phyloP scores from a whole-genome alignment of 805 yeast genomes.

The Grigorovia transvaalensis region DNA sequence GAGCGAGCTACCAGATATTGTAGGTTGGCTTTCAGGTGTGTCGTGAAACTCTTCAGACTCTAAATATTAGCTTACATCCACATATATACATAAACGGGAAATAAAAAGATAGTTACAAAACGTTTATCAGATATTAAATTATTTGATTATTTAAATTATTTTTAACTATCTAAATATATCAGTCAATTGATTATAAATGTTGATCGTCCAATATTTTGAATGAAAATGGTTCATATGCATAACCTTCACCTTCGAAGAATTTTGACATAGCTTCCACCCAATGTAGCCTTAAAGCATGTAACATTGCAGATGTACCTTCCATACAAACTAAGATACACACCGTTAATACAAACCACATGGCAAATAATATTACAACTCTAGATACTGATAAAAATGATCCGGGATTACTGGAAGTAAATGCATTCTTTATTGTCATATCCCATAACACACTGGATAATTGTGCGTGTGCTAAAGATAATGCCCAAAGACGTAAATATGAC shows the following conservation, averaged over 20 bases:
- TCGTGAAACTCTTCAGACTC: too few species aligned
- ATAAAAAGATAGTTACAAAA: too few species aligned
- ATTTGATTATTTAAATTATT: not conserved
- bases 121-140: not conserved
- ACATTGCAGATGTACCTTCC: slow-evolving; percentile 99
- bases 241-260: slow-evolving; percentile 95
- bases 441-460: slow-evolving; percentile 91
- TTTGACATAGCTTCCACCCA: slow-evolving; percentile 99
- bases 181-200: too few species aligned
- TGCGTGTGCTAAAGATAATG: slow-evolving; percentile 91
- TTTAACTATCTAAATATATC: not conserved
- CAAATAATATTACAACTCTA: slow-evolving; percentile 72
- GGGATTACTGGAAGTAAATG: slow-evolving; percentile 45
- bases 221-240: slow-evolving; percentile 79
- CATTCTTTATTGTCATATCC: slow-evolving; percentile 84
- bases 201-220: slow-evolving; percentile 30
- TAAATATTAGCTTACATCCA: too few species aligned
- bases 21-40: too few species aligned
- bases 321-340: slow-evolving; percentile 84
- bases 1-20: not conserved
- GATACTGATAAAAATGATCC: slow-evolving; percentile 55
- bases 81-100: too few species aligned
- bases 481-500: slow-evolving; percentile 93
- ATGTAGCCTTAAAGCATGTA: slow-evolving; percentile 94
- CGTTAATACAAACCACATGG: slow-evolving; percentile 89